Base-by-base conservation (phyloP, 768 basidiomycete genomes). In the Chlorophyllum brunneum region DNA sequence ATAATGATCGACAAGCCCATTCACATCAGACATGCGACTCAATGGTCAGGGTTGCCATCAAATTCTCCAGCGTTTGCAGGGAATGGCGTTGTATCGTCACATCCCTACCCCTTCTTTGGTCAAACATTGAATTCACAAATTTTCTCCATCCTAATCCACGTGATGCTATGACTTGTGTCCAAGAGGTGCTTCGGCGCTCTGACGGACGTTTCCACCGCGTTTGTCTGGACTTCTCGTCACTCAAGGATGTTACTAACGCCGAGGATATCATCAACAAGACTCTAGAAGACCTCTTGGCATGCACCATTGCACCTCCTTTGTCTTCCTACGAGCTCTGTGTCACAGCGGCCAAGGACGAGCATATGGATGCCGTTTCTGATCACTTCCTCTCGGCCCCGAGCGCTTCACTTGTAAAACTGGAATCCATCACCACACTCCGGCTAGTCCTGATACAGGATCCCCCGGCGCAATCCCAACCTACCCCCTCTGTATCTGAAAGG, bases 31-130 rank as follows among this genome's bases (percentile, higher is more conserved):
- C n/a, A 29, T 38, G 36, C n/a, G 23, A 10, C 1, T 38, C 48
- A 6, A 11, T 26, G 7, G 15, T 39, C 18, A 34, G 23, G 36
- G 23, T 16, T 24, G 36, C 48, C 9, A 49, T 40, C 16, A 22
- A 15, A 15, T 15, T 49, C 27, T 49, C 48, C 15, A 39, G 48
- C 48, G 48, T 49, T 16, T 49, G 48, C 20, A 15, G 31, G 26
- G 48, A 27, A 8, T 49, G 48, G 48, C 48, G 48, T 29, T 37
- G 27, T 13, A 49, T 49, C 15, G 37, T 38, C 15, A 49, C 27
- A 5, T 26, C 26, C 7, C 15, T 39, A 5, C 30, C 36, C 15
- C n/a, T 15, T 16, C 27, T 49, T 24, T 49, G 48, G 48, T 27
- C 37, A 2, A 39, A 27, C 16, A 22, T 26, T 6, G 26, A 37